Conservation (phyloP, 306 rosid species). For the Neltuma alba region DNA sequence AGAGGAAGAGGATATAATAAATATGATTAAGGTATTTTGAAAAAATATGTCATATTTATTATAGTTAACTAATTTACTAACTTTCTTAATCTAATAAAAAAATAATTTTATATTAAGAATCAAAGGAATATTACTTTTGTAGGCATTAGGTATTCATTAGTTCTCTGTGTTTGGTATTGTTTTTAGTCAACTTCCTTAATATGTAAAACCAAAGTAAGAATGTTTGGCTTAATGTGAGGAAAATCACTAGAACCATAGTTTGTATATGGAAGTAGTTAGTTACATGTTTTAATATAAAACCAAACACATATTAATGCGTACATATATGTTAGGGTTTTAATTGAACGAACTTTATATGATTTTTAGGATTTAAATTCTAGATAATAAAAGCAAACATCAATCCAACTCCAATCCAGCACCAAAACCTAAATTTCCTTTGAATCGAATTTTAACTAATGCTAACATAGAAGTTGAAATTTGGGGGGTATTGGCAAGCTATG, state of each 20-base stretch:
- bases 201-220: background rate
- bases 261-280: background rate
- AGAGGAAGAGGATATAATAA: no score
- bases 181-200: background rate
- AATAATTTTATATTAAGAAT: no score
- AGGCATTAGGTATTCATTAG: no score
- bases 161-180: background rate
- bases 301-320: background rate
- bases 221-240: background rate
- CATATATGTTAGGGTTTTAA: background rate
- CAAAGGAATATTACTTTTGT: background rate
- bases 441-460: background rate
- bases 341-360: background rate
- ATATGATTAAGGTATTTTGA: no score
- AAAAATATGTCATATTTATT: no score
- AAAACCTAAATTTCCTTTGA: background rate
- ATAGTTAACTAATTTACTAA: no score
- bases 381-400: background rate
- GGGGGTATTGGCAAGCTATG: background rate
- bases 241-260: background rate
- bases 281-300: background rate
- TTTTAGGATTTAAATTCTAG: background rate
- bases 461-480: background rate
- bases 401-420: background rate
- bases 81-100: no score